Conservation (phyloP, 768 basidiomycete species). For the Termitomyces sp. region DNA sequence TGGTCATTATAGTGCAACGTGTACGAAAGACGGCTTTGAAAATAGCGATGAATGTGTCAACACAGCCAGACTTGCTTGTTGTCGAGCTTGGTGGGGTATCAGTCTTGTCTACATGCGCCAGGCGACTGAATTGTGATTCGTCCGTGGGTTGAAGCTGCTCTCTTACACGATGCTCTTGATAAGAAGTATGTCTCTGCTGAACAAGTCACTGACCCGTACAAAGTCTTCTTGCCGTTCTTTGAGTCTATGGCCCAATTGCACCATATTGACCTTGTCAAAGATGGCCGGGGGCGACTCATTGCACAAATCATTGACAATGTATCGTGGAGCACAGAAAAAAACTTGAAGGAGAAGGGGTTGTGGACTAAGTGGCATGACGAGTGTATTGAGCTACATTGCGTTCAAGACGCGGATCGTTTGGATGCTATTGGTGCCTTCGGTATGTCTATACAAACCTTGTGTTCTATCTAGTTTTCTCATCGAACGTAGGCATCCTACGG, state of each 20-base stretch:
- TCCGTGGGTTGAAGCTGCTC: slow-evolving; percentile 44
- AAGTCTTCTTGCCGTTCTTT: slow-evolving; percentile 67
- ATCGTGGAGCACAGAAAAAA: slow-evolving; percentile 83
- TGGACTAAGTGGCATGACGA: slow-evolving; percentile 65
- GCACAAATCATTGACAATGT: slow-evolving; percentile 68
- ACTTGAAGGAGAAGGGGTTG: slow-evolving; percentile 43
- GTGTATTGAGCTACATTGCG: slow-evolving; percentile 75
- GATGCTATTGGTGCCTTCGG: slow-evolving; percentile 83
- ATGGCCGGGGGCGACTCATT: slow-evolving; percentile 53
- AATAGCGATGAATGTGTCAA: slow-evolving; percentile 47
- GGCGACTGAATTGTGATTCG: background rate
- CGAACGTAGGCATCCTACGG: slow-evolving; percentile 48
- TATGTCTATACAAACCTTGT: slow-evolving; percentile 18
- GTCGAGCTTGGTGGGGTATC: slow-evolving; percentile 53
- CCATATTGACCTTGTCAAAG: slow-evolving; percentile 49
- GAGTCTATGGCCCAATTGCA: slow-evolving; percentile 31
- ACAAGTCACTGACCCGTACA: slow-evolving; percentile 53
- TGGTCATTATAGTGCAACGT: slow-evolving; percentile 54
- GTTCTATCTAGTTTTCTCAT: background rate
- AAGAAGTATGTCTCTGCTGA: slow-evolving; percentile 71
- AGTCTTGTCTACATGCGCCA: background rate
- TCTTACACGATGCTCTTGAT: slow-evolving; percentile 85
- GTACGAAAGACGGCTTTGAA: slow-evolving; percentile 73
- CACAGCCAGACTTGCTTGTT: slow-evolving; percentile 60
- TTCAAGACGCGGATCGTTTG: slow-evolving; percentile 74